Evolutionary conservation across 345 rosid genomes (phyloP).

Genomic region (Eucalyptus urophylla): DNA sequence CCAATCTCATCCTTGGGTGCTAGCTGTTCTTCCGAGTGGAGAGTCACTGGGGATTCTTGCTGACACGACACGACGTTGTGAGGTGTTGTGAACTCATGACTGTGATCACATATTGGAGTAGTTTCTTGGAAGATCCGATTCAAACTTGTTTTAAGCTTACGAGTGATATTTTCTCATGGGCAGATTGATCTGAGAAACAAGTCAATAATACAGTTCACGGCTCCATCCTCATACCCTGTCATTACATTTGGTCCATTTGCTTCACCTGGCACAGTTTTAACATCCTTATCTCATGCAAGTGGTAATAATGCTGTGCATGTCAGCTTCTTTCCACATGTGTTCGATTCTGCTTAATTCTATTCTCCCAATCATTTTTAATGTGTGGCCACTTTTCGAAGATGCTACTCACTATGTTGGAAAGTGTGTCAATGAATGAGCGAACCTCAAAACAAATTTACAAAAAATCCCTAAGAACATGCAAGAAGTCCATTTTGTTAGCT

Average conservation of each 20-base stretch:
- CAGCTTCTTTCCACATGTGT: background rate
- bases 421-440: background rate
- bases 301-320: slow-evolving; percentile 30
- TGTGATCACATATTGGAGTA: background rate
- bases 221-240: slow-evolving; percentile 60
- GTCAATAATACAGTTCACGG: slow-evolving; percentile 28
- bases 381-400: background rate
- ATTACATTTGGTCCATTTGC: slow-evolving; percentile 81
- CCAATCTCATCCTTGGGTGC: slow-evolving; percentile 97
- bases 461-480: background rate
- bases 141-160: background rate
- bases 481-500: background rate
- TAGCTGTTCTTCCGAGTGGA: slow-evolving; percentile 76
- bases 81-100: slow-evolving; percentile 28
- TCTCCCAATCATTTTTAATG: background rate
- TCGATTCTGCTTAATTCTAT: background rate
- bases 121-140: background rate
- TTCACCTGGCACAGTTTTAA: slow-evolving; percentile 60
- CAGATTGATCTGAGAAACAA: slow-evolving; percentile 85
- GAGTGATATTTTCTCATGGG: background rate
- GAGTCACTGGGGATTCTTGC: slow-evolving; percentile 43
- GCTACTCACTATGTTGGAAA: background rate
- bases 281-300: slow-evolving; percentile 62
- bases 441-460: background rate
- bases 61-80: slow-evolving; percentile 59